Evolutionary conservation across 1,139 yeast species (phyloP).

Genomic region (Neolecta irregularis): DNA sequence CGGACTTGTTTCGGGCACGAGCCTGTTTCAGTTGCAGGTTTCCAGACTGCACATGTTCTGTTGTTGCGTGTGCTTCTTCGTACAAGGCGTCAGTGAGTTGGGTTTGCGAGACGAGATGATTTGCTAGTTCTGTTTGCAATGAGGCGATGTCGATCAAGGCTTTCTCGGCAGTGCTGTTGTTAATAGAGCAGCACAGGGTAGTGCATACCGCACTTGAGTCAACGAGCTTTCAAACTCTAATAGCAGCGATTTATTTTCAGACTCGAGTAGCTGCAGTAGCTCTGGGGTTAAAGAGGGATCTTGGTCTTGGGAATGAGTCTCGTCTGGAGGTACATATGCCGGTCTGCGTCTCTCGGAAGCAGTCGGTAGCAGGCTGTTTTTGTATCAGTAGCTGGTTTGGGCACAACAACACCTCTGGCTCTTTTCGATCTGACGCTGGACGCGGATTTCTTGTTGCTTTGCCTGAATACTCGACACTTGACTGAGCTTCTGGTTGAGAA

Average conservation of each 20-base stretch:
- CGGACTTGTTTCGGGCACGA: constrained; percentile 36
- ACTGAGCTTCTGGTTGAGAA: constrained; percentile 19
- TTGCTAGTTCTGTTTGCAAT: constrained; percentile 59
- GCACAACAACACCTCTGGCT: constrained; percentile 19
- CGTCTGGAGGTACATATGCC: constrained; percentile 3
- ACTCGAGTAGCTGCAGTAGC: constrained; percentile 52
- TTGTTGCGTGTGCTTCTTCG: constrained; percentile 57
- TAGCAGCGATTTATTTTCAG: constrained; percentile 57
- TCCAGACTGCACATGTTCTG: constrained; percentile 55
- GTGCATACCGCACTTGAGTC: constrained; percentile 24
- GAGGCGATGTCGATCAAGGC: constrained; percentile 69
- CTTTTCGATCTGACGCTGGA: constrained; percentile 23
- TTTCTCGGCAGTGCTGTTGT: constrained; percentile 46
- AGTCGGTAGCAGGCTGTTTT: too few species aligned
- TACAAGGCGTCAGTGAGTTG: constrained; percentile 52
- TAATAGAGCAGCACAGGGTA: neutral
- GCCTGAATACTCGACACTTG: constrained; percentile 24
- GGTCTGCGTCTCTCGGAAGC: constrained; percentile 3
- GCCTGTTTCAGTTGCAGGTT: constrained; percentile 61
- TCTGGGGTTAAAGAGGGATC: constrained; percentile 27
- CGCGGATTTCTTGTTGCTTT: constrained; percentile 25
- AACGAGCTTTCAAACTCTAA: constrained; percentile 42
- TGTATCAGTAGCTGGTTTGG: too few species aligned
- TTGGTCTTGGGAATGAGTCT: constrained; percentile 6
- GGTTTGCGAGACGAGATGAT: constrained; percentile 62